Evolutionary conservation across 176 grass and related monocot genomes (phyloP), one percentile per base, ranked within the genome.

Genomic region (Carex scoparia): DNA sequence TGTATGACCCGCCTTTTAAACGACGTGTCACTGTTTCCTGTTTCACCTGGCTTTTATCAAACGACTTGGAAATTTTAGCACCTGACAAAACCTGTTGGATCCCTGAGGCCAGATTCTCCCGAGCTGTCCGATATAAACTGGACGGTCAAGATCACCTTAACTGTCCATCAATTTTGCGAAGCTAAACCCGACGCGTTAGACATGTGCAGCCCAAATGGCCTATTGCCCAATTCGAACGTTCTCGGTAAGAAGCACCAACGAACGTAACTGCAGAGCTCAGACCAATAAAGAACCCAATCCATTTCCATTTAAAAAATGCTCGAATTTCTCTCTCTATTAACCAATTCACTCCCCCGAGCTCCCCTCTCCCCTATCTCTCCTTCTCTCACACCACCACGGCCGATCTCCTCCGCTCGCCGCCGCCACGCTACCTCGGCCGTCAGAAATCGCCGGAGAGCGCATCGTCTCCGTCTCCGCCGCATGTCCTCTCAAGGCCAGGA

Each of bases 401-500:
- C 19, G 58, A 57, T 84, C 64, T 80, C 77, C 63, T 28, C 48
- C 49, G 10, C 70, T 69, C 44, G 73, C 60, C 16, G 48, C 84
- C 30, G 14, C 33, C 40, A 42, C 12, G 49, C 83, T 57, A 27
- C 15, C 42, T 61, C 54, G 81, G 82, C 84, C 5, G 61, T 53
- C 28, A 54, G 75, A 9, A 44, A 6, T 83, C 85, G 82, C 63
- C 77, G 88, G 84, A 90, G 72, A 87, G 65, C 19, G 13, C 79
- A 67, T 35, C 73, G 86, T 61, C 67, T 87, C 35, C 84, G 7
- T n/a, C n/a, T 55, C 28, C 28, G n/a, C 33, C 31, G 51, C 27
- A 84, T 54, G 86, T 88, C 88, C 78, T 88, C 87, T 57, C 82
- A 53, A 40, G 69, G 15, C 40, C 61, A 87, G 37, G 88, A 84